Evolutionary conservation across 2,329 filamentous ascomycete genomes (phyloP), one percentile per base, ranked within the genome.

Genomic region (Neospermospora avenae): DNA sequence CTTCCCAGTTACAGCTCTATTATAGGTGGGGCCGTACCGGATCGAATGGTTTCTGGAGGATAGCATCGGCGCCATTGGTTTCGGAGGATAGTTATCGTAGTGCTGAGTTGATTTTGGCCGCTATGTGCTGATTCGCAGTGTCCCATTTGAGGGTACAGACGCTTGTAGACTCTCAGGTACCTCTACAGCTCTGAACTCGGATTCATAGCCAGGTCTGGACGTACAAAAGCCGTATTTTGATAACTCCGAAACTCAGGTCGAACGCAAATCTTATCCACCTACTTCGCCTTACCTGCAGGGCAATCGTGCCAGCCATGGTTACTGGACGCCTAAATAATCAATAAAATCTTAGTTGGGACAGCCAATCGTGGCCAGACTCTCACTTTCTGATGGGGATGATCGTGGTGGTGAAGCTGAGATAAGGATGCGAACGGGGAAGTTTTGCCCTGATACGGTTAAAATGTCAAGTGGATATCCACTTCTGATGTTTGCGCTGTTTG

Each of bases 401-500:
- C 48, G 44, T 51, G 42, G 41, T 55, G 31, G 16, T 44, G 28
- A 45, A 22, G 57, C 37, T 42, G 35, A 41, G 62, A 64, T 64
- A 64, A 62, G 59, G 55, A 44, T 34, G 3, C 31, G 20, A 31
- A 4, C 11, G 53, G 24, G 62, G 62, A 64, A 60, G 6, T 63
- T 64, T 64, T 64, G 46, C 57, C 62, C 45, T 13, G 52, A 64
- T 56, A 51, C 35, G 51, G 62, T 63, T 62, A 64, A 63, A 57
- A 60, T 57, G 11, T 46, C 11, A 10, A 20, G 18, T 13, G 25
- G 35, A 20, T 25, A 10, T 20, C 35, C 45, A 28, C 44, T 22
- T 28, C 28, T 24, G 14, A 22, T 57, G 55, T 42, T 51, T 57
- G 55, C 55, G 25, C 35, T 51, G 45, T 57, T 57, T 57, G 42